Evolutionary conservation across 164 flowering plant genomes (phyloP).

Genomic region (Kalanchoe fedtschenkoi): DNA sequence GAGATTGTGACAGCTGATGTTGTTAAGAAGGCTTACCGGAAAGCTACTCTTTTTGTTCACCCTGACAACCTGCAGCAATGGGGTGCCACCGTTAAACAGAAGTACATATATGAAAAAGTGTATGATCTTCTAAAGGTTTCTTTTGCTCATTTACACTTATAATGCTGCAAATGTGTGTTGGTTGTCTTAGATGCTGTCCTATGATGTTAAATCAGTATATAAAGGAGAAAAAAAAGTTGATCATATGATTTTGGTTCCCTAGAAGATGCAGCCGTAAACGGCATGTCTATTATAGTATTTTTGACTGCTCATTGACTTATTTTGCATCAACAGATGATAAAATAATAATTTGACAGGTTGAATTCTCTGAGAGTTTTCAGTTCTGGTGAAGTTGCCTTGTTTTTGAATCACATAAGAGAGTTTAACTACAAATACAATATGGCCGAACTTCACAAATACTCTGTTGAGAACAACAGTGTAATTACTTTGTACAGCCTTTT

Average conservation of each 20-base stretch:
- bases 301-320: not conserved
- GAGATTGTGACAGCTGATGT: slow-evolving; percentile 66
- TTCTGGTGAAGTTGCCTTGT: not conserved
- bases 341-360: too few relatives aligned
- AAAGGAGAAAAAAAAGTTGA: too few relatives aligned
- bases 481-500: not conserved
- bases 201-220: not conserved
- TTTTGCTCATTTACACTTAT: not conserved
- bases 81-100: slow-evolving; percentile 80
- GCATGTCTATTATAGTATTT: not conserved
- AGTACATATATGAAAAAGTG: slow-evolving; percentile 87
- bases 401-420: too few relatives aligned
- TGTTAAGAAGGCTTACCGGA: slow-evolving; percentile 82
- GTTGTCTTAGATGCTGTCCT: not conserved
- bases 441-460: not conserved
- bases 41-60: slow-evolving; percentile 83
- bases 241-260: not conserved
- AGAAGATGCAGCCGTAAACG: not conserved
- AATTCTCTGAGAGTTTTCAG: not conserved
- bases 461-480: not conserved
- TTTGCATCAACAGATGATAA: not conserved
- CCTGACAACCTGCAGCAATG: slow-evolving; percentile 94
- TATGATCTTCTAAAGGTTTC: slow-evolving; percentile 84
- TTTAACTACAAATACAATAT: too few relatives aligned
- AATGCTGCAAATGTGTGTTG: too few relatives aligned